Conservation (phyloP, 176 grass and related monocot genomes). For the Juncus effusus region DNA sequence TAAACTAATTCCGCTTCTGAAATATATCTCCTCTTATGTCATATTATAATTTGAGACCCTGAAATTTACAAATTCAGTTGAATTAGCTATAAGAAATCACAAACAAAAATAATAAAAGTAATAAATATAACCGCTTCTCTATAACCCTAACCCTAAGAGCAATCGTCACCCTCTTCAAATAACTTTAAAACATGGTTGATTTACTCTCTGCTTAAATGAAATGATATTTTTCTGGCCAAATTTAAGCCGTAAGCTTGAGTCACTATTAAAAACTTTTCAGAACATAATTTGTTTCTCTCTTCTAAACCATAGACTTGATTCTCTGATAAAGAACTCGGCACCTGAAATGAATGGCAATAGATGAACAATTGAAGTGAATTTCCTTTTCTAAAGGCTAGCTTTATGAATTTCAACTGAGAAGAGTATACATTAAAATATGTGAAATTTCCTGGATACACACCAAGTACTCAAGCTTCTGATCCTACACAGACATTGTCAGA, state of each 20-base stretch:
- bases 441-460: no score
- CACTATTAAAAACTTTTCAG: slow-evolving; percentile 47
- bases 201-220: slow-evolving; percentile 21
- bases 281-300: slow-evolving; percentile 53
- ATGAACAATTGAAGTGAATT: no score
- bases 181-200: slow-evolving; percentile 34
- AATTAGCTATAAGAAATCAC: background rate
- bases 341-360: background rate
- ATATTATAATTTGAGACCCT: slow-evolving; percentile 41
- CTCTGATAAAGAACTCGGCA: slow-evolving; percentile 59
- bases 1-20: slow-evolving; percentile 11
- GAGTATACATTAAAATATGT: no score
- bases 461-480: no score
- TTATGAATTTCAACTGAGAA: no score
- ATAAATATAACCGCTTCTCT: background rate
- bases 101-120: background rate
- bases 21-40: slow-evolving; percentile 24
- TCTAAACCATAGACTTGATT: slow-evolving; percentile 48
- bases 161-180: slow-evolving; percentile 30
- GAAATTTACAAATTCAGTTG: background rate
- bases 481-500: no score
- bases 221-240: slow-evolving; percentile 32
- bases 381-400: no score
- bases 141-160: background rate
- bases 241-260: slow-evolving; percentile 43